phyloP scores from a whole-genome alignment of 306 rosid species.

The Rosa chinensis region DNA sequence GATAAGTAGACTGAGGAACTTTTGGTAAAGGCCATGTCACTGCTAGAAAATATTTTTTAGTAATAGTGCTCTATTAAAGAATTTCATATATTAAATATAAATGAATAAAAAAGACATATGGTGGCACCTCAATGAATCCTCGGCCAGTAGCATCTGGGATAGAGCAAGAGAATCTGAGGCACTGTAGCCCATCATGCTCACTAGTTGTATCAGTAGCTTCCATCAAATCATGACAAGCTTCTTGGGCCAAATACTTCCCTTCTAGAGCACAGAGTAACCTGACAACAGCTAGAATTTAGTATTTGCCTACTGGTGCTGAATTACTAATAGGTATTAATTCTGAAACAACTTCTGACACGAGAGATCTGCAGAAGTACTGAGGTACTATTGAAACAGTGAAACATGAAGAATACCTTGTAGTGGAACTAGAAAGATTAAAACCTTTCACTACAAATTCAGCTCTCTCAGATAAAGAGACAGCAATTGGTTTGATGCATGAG shows the following conservation, averaged over 20 bases:
- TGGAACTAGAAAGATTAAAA: conserved; percentile 50
- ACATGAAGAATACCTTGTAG: conserved; percentile 50
- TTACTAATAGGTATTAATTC: background rate
- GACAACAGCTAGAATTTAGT: conserved; percentile 25
- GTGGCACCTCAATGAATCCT: conserved; percentile 85
- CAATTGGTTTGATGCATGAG: conserved; percentile 74
- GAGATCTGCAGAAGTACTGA: background rate
- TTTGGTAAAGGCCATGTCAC: background rate
- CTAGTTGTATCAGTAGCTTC: conserved; percentile 37
- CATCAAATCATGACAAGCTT: conserved; percentile 53
- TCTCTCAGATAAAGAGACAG: conserved; percentile 56
- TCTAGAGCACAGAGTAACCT: conserved; percentile 88
- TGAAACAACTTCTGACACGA: background rate
- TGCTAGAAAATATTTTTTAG: background rate
- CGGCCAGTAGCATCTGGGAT: conserved; percentile 68
- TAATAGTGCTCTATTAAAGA: background rate
- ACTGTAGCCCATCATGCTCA: conserved; percentile 56
- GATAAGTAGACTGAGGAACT: background rate
- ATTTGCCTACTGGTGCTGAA: background rate
- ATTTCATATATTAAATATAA: background rate
- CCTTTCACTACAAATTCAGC: conserved; percentile 74
- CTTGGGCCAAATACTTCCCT: conserved; percentile 79
- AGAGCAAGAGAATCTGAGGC: conserved; percentile 67
- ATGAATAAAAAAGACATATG: background rate
- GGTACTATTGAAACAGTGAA: background rate